Percentiles rank a stretch among this genome's conserved stretches.
phyloP scores from a whole-genome alignment of 352 stramenopile genomes.

The Globisporangium emineosum region DNA sequence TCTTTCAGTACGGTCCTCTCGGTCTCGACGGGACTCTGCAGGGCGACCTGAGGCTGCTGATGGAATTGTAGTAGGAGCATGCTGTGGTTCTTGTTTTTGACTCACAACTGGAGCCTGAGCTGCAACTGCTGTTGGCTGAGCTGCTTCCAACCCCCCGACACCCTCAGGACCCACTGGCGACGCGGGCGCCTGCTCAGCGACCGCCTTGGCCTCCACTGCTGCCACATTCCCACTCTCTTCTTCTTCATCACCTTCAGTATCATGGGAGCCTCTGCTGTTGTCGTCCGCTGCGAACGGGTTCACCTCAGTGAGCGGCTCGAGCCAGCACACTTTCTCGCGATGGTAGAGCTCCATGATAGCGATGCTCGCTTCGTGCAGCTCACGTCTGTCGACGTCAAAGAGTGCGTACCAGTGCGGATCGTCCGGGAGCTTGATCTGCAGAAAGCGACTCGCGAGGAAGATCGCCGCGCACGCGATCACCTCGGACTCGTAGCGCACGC shows the following conservation, averaged over 20 bases:
- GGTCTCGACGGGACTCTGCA: neutral
- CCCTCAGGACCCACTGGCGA: constrained; percentile 11
- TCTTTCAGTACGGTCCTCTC: neutral
- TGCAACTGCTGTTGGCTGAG: neutral
- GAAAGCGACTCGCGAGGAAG: constrained; percentile 74
- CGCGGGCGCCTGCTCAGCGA: neutral
- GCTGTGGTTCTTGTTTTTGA: neutral
- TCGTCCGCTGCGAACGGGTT: constrained; percentile 70
- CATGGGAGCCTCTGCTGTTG: constrained; percentile 8
- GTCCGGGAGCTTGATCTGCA: constrained; percentile 52
- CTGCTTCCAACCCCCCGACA: neutral
- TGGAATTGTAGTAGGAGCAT: neutral
- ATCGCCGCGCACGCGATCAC: constrained; percentile 90
- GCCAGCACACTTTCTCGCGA: constrained; percentile 52
- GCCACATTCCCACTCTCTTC: neutral
- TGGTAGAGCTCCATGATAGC: constrained; percentile 66
- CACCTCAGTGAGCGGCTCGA: constrained; percentile 66
- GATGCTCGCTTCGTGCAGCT: constrained; percentile 46
- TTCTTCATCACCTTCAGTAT: constrained; percentile 13
- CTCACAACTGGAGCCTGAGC: neutral
- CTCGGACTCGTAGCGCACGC: constrained; percentile 74
- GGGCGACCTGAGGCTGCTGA: neutral
- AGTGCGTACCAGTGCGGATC: constrained; percentile 62
- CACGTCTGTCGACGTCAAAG: constrained; percentile 56
- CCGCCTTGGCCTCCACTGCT: neutral